phyloP scores from a whole-genome alignment of 352 stramenopile species.

The Pythium graminicola region DNA sequence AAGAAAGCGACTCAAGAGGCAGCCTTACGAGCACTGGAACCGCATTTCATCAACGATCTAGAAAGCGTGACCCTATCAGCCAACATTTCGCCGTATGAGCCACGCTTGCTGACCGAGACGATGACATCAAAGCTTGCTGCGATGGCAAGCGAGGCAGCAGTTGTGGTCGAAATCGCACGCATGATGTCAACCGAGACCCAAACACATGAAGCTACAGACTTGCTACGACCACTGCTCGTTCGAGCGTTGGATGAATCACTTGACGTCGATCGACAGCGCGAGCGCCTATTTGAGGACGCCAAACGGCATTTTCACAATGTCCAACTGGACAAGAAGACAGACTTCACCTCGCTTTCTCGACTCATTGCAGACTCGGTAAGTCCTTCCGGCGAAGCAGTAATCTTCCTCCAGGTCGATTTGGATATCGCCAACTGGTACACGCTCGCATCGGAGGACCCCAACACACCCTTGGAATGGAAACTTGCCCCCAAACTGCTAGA shows the following conservation, averaged over 20 bases:
- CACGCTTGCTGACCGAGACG: neutral
- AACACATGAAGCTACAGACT: neutral
- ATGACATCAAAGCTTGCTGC: slow-evolving; percentile 9
- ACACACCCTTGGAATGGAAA: slow-evolving; percentile 28
- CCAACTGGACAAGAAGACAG: slow-evolving; percentile 30
- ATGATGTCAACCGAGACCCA: slow-evolving; percentile 1
- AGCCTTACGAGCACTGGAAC: slow-evolving; percentile 8
- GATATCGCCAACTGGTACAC: slow-evolving; percentile 67
- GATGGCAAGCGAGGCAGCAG: slow-evolving; percentile 19
- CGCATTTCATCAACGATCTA: slow-evolving; percentile 20
- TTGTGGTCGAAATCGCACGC: slow-evolving; percentile 22
- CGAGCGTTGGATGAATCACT: slow-evolving; percentile 21
- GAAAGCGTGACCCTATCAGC: slow-evolving; percentile 3
- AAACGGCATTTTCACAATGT: slow-evolving; percentile 23
- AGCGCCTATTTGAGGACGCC: slow-evolving; percentile 15
- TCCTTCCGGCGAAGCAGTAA: no score
- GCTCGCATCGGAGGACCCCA: slow-evolving; percentile 17
- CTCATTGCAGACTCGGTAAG: neutral
- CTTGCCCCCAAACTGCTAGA: slow-evolving; percentile 40
- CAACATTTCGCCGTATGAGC: slow-evolving; percentile 14
- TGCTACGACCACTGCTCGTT: slow-evolving; percentile 15
- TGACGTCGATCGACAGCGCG: slow-evolving; percentile 2
- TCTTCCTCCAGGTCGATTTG: slow-evolving; percentile 61
- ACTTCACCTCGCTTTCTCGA: slow-evolving; percentile 22
- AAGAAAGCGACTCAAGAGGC: slow-evolving; percentile 13